These are phyloP conservation scores for Chiua virens DNA, from an alignment of 768 basidiomycete genomes.

Conservation along the genomic window DNA sequence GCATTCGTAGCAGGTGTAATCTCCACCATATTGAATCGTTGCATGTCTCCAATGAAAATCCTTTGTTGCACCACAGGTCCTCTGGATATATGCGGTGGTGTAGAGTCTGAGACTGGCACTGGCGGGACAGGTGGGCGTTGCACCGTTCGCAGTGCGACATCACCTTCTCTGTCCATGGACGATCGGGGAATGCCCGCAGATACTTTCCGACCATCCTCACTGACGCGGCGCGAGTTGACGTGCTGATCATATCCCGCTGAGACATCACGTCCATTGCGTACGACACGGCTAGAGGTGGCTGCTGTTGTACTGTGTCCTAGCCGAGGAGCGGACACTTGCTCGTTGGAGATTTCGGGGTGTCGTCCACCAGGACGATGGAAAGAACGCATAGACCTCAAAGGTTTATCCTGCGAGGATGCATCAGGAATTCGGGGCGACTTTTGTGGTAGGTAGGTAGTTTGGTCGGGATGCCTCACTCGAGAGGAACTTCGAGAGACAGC, in stretches of 20 bases:
- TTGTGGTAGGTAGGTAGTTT: constrained; percentile 18
- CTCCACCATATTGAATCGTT: constrained; percentile 74
- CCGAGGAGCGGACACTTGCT: constrained; percentile 27
- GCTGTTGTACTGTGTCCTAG: constrained; percentile 40
- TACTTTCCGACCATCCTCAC: constrained; percentile 28
- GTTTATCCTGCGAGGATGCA: constrained; percentile 18
- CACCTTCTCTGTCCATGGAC: constrained; percentile 22
- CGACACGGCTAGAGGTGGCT: constrained; percentile 10
- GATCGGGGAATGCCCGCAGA: constrained; percentile 18
- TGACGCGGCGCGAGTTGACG: constrained; percentile 20
- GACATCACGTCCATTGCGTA: constrained; percentile 17
- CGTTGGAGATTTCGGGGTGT: constrained; percentile 34
- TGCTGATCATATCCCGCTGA: constrained; percentile 17
- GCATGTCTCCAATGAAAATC: constrained; percentile 75
- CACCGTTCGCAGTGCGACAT: constrained; percentile 23
- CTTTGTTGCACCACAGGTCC: constrained; percentile 56
- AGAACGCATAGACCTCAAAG: constrained; percentile 54
- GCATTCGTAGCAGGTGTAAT: constrained; percentile 67
- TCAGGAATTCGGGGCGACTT: constrained; percentile 21
- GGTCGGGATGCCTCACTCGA: constrained; percentile 15
- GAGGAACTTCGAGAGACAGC: constrained; percentile 24
- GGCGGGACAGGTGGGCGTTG: constrained; percentile 41
- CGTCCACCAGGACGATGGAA: constrained; percentile 53
- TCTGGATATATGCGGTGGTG: constrained; percentile 32
- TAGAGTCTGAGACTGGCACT: constrained; percentile 33